Percentiles rank a stretch among this genome's conserved stretches.
phyloP scores from a whole-genome alignment of 345 rosid species.

The Lenwebbia sp. region DNA sequence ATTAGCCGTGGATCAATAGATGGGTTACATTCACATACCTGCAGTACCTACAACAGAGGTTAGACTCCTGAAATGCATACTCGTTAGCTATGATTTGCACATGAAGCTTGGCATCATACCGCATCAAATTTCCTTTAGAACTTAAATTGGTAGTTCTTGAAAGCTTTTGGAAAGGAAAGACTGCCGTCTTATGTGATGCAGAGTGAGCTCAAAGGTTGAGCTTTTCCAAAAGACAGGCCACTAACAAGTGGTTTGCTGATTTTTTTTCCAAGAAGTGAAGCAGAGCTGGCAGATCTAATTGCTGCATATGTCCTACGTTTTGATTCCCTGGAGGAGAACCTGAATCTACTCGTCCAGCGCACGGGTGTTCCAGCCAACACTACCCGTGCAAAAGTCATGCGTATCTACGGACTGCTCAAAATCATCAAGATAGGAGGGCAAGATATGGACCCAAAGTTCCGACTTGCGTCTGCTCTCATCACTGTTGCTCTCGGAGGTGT shows the following conservation, averaged over 20 bases:
- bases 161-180: background rate
- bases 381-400: background rate
- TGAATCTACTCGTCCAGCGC: background rate
- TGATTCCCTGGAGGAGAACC: background rate
- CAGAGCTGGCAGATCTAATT: background rate
- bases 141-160: background rate
- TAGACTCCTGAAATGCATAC: background rate
- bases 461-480: background rate
- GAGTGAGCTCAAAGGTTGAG: background rate
- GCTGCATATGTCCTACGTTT: fast-evolving
- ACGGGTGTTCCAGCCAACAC: background rate
- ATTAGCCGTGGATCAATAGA: background rate
- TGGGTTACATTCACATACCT: background rate
- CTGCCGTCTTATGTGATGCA: background rate
- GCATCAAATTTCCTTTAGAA: background rate
- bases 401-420: background rate
- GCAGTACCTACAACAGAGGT: background rate
- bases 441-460: fast-evolving
- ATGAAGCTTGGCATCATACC: too few relatives aligned
- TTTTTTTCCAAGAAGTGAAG: background rate
- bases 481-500: background rate
- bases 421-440: background rate
- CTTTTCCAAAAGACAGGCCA: background rate
- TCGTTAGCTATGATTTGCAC: background rate
- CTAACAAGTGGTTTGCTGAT: background rate